Base-by-base conservation (phyloP, 208 protist species). In the Crithidia fasciculata region DNA sequence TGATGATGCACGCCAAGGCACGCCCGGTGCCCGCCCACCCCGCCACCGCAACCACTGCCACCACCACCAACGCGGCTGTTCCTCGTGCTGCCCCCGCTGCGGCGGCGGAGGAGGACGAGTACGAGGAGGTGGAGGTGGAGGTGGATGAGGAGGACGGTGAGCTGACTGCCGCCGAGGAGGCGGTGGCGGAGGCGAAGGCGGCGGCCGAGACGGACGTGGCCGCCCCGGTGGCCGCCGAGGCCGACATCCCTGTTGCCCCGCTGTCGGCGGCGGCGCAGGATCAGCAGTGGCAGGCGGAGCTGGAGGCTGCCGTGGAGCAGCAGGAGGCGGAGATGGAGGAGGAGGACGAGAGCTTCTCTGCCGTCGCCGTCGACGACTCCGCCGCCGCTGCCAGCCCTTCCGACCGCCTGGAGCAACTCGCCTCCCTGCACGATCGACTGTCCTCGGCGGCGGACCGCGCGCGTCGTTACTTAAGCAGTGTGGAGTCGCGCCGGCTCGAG, bases 361-460 rank as follows among this genome's bases (percentile, higher is more conserved):
- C 74, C 49, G 67, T 53, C 68, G 49, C 70, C 62, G 37, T 39
- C 37, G 41, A 74, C 58, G 41, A 60, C 47, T 53, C 68, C 59
- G 74, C 67, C 10, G 66, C 60, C 59, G 74, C 60, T 6, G 62
- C 60, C 39, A 70, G 60, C 36, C 74, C 74, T 15, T 54, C 74
- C 55, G 53, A 53, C 15, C 74, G 74, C 47, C 53, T 80, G 56
- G 47, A 80, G 68, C 67, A 80, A 62, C 74, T 80, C 45, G 54
- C 74, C 49, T 74, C 62, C 44, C 68, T 80, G 68, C 74, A 80
- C 68, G 74, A 80, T 80, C 74, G 74, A 80, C 67, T 82, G 77
- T 82, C 77, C 69, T 82, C 77, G 72, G 77, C 77, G 77, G 77
- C 77, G 56, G 65, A 82, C 50, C 71, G 72, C 60, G 77, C 77